These are phyloP conservation scores for Hypsizygus ulmarius DNA, from an alignment of 1,284 basidiomycete genomes.

Conservation along the genomic window DNA sequence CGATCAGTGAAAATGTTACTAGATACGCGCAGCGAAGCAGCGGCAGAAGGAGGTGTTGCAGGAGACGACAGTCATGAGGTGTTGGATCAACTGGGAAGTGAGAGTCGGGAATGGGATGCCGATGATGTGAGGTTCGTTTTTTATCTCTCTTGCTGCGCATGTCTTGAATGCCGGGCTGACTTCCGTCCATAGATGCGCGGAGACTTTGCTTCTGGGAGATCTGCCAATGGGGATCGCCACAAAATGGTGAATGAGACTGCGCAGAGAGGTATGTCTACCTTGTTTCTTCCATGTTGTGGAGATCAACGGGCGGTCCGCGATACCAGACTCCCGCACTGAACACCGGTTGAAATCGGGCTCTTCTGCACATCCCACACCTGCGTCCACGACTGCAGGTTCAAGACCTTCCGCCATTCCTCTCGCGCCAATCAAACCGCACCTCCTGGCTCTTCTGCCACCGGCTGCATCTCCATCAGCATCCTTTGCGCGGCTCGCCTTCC, in stretches of 20 bases:
- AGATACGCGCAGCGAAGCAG: too few relatives aligned
- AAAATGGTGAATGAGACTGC: not conserved
- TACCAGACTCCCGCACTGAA: too few relatives aligned
- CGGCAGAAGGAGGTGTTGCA: conserved; percentile 25
- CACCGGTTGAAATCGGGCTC: not conserved
- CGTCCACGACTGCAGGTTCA: too few relatives aligned
- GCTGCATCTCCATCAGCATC: conserved; percentile 14
- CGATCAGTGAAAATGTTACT: too few relatives aligned
- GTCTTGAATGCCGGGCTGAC: not conserved
- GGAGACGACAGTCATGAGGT: conserved; percentile 6
- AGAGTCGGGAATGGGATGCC: conserved; percentile 3
- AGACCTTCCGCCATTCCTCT: too few relatives aligned
- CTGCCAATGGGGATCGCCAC: not conserved
- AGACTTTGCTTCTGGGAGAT: too few relatives aligned
- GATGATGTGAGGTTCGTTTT: conserved; percentile 9
- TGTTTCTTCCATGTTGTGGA: too few relatives aligned
- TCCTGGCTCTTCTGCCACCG: conserved; percentile 3
- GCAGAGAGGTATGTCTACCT: not conserved
- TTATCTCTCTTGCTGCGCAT: not conserved
- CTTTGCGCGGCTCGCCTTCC: conserved; percentile 17
- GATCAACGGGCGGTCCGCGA: too few relatives aligned
- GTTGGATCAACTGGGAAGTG: conserved; percentile 5
- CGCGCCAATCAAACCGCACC: not conserved
- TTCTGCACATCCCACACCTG: not conserved
- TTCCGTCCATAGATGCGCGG: not conserved